These are phyloP conservation scores for Pseudogymnoascus destructans DNA, from an alignment of 2,329 filamentous ascomycete species.

Conservation along the genomic window DNA sequence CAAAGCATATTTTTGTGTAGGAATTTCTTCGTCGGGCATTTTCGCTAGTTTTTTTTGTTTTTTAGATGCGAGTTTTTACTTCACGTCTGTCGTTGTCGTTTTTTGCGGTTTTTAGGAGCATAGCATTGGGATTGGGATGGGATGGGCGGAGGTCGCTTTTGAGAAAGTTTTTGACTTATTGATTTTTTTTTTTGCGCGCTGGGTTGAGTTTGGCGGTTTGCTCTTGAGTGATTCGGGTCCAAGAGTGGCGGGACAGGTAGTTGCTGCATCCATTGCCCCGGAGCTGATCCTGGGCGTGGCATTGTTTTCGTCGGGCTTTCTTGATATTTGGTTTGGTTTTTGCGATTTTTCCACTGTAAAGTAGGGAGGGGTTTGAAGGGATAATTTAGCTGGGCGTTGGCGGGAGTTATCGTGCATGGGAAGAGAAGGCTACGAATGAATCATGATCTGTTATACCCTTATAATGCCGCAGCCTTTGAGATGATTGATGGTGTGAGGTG, in stretches of 20 bases:
- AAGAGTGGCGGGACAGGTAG: not conserved
- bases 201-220: not conserved
- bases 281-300: constrained; percentile 1
- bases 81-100: not conserved
- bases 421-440: constrained; percentile 5
- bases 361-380: not conserved
- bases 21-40: not conserved
- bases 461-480: not conserved
- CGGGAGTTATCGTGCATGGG: constrained; percentile 1
- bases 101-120: not conserved
- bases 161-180: not conserved
- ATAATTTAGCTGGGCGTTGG: constrained; percentile 5
- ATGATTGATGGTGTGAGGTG: not conserved
- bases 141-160: not conserved
- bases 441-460: not conserved
- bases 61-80: not conserved
- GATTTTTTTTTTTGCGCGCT: not conserved
- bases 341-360: not conserved
- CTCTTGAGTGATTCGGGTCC: not conserved
- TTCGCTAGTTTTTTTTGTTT: not conserved
- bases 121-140: not conserved
- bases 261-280: not conserved
- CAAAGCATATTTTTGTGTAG: not conserved
- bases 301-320: not conserved
- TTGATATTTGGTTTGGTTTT: not conserved